Evolutionary conservation across 2,329 filamentous ascomycete species (phyloP), one percentile per base, ranked within the genome.

Genomic region (Colletotrichum horii): DNA sequence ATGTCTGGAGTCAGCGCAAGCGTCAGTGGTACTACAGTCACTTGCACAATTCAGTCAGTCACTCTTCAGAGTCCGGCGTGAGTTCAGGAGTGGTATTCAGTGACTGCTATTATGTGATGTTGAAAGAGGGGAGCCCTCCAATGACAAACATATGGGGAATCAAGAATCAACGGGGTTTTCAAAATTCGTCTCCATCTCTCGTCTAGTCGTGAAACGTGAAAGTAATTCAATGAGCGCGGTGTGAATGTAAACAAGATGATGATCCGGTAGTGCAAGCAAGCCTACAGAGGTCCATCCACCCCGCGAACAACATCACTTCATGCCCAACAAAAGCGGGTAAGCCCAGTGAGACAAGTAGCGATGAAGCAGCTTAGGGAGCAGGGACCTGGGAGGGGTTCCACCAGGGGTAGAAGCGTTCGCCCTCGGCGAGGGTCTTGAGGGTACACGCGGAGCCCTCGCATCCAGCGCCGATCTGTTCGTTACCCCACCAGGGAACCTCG

Each of bases 361-460:
- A 55, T 48, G 64, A 62, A 66, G 36, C 38, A 36, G 30, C 36
- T 56, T 75, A 76, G 24, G 74, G 74, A 8, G 74, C 71, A 8
- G 74, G 74, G 26, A 76, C 66, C 60, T 76, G 48, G 9, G 65
- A 69, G 8, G 74, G 74, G 65, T 76, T 75, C 74, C 80, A 81
- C 48, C 84, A 81, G 24, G 85, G 85, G 19, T 85, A 85, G 77
- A 86, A 86, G 58, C 84, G 85, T 69, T 86, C 84, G 19, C 82
- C 83, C 3, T 79, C 76, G 4, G 76, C 78, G 8, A 82, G 77
- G 8, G 60, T 62, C 73, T 74, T 75, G 58, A 81, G 73, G 8
- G 70, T 78, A 56, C 80, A 82, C 5, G 79, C 69, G 11, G 12
- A 71, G 22, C 70, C 77, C 73, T 82, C 80, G 64, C 80, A 82